Conservation (phyloP, 495 filamentous ascomycete genomes). For the Neurospora cerealis region DNA sequence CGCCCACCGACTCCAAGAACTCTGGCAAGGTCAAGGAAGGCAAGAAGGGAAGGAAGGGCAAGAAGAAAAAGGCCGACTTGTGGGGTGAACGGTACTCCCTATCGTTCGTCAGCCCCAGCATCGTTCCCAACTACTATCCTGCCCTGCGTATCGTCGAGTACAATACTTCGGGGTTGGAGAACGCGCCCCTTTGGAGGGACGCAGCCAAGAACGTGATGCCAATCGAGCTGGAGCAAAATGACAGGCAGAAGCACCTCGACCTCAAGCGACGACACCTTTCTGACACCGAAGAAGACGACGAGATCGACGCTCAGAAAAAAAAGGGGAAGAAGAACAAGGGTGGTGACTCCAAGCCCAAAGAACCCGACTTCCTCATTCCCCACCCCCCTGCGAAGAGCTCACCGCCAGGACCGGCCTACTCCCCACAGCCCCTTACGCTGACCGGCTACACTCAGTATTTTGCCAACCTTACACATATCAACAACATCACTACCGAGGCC, state of each 20-base stretch:
- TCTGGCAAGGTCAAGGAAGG: slow-evolving; percentile 27
- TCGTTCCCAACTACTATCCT: slow-evolving; percentile 92
- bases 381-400: slow-evolving; percentile 58
- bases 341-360: slow-evolving; percentile 45
- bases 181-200: slow-evolving; percentile 36
- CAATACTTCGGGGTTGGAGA: slow-evolving; percentile 74
- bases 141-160: slow-evolving; percentile 83
- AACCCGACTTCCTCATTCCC: slow-evolving; percentile 56
- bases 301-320: slow-evolving; percentile 25
- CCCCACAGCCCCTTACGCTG: slow-evolving; percentile 66
- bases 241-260: slow-evolving; percentile 14
- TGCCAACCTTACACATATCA: slow-evolving; percentile 83
- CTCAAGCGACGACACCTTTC: slow-evolving; percentile 2
- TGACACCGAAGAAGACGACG: background rate
- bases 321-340: slow-evolving; percentile 44
- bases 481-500: slow-evolving; percentile 37
- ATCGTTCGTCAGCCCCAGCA: slow-evolving; percentile 67
- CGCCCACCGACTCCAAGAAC: slow-evolving; percentile 24
- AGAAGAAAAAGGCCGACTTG: slow-evolving; percentile 38
- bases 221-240: background rate
- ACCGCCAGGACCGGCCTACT: slow-evolving; percentile 86
- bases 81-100: slow-evolving; percentile 81
- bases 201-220: background rate
- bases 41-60: slow-evolving; percentile 22
- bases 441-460: slow-evolving; percentile 82